Conservation (phyloP, 129 eudicot genomes). For the Kitagawia praeruptora region DNA sequence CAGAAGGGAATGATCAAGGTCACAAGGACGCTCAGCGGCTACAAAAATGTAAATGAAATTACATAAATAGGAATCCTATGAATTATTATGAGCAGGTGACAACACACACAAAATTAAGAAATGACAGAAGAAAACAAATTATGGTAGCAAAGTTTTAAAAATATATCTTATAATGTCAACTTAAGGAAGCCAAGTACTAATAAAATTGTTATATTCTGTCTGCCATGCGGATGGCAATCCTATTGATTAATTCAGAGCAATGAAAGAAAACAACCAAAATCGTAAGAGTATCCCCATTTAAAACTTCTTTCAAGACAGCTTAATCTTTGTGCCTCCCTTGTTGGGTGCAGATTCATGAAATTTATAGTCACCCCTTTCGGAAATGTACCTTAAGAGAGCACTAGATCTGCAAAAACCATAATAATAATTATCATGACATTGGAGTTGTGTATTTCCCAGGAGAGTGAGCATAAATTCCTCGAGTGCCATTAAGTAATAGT, state of each 20-base stretch:
- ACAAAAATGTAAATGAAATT: neutral
- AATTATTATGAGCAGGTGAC: neutral
- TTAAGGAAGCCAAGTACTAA: slow-evolving; percentile 4
- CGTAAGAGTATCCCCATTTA: neutral
- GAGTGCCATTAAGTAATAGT: neutral
- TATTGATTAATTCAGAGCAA: no score
- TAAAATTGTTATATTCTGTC: slow-evolving; percentile 7
- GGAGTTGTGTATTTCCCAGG: neutral
- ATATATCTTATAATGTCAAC: neutral
- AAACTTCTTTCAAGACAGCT: slow-evolving; percentile 1
- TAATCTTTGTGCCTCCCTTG: slow-evolving; percentile 7
- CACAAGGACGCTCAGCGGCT: neutral
- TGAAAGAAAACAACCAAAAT: neutral
- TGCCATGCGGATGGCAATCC: slow-evolving; percentile 9
- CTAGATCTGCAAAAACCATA: neutral
- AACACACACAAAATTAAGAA: neutral
- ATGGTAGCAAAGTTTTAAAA: neutral
- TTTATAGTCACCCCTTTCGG: neutral
- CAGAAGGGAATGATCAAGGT: no score
- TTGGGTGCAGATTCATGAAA: slow-evolving; percentile 8
- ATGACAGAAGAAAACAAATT: neutral
- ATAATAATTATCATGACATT: neutral
- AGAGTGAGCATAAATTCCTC: neutral
- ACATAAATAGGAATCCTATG: neutral
- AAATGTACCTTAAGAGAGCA: neutral